Percentiles rank a stretch among this genome's conserved stretches.
Conservation (phyloP, 345 rosid genomes). For the Eucalyptus tenuipes region DNA sequence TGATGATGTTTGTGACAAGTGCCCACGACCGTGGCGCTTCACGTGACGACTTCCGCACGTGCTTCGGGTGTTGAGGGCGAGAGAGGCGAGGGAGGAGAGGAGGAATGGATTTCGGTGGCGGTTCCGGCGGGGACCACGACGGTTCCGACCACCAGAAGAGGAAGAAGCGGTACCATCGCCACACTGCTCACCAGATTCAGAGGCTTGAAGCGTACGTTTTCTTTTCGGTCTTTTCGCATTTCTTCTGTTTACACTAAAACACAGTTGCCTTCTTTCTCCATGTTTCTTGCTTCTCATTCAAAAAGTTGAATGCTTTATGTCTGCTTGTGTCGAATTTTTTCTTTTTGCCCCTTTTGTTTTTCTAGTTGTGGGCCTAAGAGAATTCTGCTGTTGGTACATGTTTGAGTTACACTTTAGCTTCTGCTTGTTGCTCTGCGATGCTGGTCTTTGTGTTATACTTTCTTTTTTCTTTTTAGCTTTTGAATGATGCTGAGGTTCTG, state of each 20-base stretch:
- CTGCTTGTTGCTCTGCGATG: neutral
- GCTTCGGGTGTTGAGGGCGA: neutral
- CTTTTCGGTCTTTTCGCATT: neutral
- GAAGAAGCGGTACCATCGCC: constrained; percentile 96
- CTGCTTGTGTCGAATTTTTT: neutral
- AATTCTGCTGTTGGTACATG: neutral
- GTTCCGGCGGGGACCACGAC: constrained; percentile 70
- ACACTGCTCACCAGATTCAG: constrained; percentile 96
- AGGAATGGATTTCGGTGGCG: constrained; percentile 46
- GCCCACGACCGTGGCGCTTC: neutral
- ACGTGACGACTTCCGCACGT: neutral
- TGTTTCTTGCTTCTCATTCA: neutral
- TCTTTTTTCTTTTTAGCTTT: neutral
- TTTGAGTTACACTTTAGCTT: neutral
- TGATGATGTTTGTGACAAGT: neutral
- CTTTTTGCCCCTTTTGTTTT: neutral
- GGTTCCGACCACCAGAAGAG: constrained; percentile 48
- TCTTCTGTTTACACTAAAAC: neutral
- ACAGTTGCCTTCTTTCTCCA: neutral
- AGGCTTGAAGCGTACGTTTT: constrained; percentile 65
- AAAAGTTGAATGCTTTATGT: neutral
- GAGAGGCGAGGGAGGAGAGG: neutral
- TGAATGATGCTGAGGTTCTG: neutral
- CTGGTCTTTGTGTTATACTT: neutral
- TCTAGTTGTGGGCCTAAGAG: neutral